Conservation (phyloP, 345 rosid species). For the Dimocarpus longan region DNA sequence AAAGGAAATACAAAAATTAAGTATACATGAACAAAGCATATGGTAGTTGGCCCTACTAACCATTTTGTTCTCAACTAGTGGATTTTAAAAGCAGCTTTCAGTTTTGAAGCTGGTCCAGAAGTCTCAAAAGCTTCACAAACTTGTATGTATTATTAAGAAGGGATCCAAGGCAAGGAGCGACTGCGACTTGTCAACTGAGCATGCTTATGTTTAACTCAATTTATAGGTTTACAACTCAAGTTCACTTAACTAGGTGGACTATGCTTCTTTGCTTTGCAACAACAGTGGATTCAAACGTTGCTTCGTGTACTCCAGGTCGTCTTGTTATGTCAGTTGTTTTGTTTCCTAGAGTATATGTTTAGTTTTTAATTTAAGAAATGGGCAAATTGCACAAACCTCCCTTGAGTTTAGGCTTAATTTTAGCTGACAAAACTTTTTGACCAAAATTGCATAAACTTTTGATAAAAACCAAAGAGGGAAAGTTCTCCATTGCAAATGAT, state of each 20-base stretch:
- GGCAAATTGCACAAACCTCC: no score
- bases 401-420: no score
- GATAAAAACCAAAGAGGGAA: no score
- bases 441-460: no score
- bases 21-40: no score
- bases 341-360: background rate
- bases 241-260: background rate
- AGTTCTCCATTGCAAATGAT: no score
- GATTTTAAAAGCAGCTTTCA: slow-evolving; percentile 5
- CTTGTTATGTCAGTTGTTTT: background rate
- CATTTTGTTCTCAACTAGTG: background rate
- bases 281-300: background rate
- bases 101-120: background rate
- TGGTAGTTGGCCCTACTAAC: no score
- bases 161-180: slow-evolving; percentile 11
- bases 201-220: background rate
- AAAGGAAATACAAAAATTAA: no score
- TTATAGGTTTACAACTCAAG: background rate
- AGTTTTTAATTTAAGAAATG: no score
- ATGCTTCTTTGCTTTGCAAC: background rate
- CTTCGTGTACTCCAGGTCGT: background rate
- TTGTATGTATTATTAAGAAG: background rate
- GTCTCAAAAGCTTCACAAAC: slow-evolving; percentile 15
- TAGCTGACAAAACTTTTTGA: no score
- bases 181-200: background rate